Evolutionary conservation across 78 protist genomes (phyloP), one percentile per base, ranked within the genome.

Genomic region (Chrysochromulina parva): DNA sequence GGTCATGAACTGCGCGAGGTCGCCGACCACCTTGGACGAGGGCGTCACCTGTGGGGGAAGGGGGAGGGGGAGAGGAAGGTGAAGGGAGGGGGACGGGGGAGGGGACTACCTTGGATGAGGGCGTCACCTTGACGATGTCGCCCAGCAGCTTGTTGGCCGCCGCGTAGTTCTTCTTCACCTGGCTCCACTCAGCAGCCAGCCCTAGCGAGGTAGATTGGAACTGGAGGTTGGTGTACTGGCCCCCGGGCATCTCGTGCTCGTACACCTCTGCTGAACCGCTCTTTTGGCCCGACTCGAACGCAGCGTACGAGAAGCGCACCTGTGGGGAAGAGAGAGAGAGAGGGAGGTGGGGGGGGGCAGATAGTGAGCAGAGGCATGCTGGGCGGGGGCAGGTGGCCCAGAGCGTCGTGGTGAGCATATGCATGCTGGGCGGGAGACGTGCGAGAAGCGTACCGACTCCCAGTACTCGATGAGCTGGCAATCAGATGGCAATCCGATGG

Each of bases 171-270:
- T 76, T 13, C 59, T 91, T 92, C 24, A 96, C 88, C 71, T 67
- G 92, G 4, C 52, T 55, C 98, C 98, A 97, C 59, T 80, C 85
- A 80, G 88, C 92, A 50, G 76, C 59, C 17, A 96, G 93, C 20
- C 97, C 96, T 88, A 97, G 85, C 13, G n/a, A 55, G 47, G 54
- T 48, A 5, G 94, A 65, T 88, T 97, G 98, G 94, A 91, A 92
- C 71, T 85, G 89, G n/a, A 97, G 95, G 95, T 97, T 97, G 76
- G 97, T 91, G 95, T 94, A 96, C 95, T 97, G 98, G 2, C 98
- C 98, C 20, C 98, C 98, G 26, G 98, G 98, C 28, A 97, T 97
- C 93, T 97, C 96, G 92, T 97, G 95, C n/a, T 76, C 80, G 91
- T 93, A 96, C 2, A 97, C 97, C 52, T 95, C 96, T 9, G 93